phyloP scores from a whole-genome alignment of 83 land plant species.

The Picea engelmannii region DNA sequence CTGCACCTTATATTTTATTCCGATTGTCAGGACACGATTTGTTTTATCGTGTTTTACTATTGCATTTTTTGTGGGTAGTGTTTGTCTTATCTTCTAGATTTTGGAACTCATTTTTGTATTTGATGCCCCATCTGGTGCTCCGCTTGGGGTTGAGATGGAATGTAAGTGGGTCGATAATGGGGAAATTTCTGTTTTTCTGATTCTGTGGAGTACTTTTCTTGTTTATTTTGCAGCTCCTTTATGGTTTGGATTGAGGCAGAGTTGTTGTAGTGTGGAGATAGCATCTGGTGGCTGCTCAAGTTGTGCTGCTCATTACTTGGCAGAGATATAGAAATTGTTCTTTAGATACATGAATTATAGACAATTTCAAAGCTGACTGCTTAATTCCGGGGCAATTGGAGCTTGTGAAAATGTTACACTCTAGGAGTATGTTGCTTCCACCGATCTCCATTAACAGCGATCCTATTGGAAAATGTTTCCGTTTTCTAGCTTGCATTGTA shows the following conservation, averaged over 20 bases:
- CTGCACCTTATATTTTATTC: neutral
- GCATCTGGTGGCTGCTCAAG: neutral
- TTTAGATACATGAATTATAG: conserved; percentile 7
- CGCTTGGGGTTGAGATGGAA: no score
- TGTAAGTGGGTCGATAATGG: no score
- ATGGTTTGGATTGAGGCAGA: conserved; percentile 3
- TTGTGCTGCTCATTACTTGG: neutral
- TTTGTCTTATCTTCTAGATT: no score
- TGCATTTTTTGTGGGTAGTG: no score
- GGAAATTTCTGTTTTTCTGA: no score
- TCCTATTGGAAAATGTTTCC: neutral
- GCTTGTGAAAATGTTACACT: neutral
- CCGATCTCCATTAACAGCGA: neutral
- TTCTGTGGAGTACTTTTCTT: neutral
- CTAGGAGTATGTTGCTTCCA: conserved; percentile 6
- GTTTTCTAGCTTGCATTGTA: neutral
- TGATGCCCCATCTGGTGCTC: no score
- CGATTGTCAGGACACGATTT: neutral
- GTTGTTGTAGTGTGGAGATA: neutral
- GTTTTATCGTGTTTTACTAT: neutral
- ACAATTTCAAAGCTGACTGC: neutral
- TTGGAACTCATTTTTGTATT: no score
- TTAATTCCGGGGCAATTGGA: neutral
- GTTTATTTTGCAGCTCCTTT: neutral
- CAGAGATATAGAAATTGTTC: neutral